Percentiles rank a stretch among this genome's conserved stretches.
Conservation (phyloP, 2,329 filamentous ascomycete species). For the Seiridium unicorne region DNA sequence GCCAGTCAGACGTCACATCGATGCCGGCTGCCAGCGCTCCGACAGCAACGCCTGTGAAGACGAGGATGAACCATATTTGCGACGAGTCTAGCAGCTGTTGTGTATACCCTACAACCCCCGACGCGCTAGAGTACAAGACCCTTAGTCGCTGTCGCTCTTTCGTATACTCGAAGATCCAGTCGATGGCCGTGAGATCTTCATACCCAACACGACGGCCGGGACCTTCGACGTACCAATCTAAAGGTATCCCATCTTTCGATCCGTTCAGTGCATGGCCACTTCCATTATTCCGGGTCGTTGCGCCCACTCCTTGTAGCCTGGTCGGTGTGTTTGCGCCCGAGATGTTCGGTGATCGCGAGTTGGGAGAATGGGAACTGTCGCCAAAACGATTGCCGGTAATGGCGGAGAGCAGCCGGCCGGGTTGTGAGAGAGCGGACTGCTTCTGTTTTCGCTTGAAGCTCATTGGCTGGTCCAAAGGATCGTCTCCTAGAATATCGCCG, state of each 20-base stretch:
- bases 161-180: constrained; percentile 99
- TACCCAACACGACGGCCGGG: constrained; percentile 89
- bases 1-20: constrained; percentile 88
- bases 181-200: constrained; percentile 94
- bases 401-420: constrained; percentile 47
- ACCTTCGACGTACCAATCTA: constrained; percentile 89
- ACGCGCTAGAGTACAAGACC: constrained; percentile 67
- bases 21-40: constrained; percentile 85
- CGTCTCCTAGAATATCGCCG: constrained; percentile 47
- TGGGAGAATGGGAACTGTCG: constrained; percentile 5
- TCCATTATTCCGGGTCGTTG: constrained; percentile 12
- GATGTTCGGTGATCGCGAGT: constrained; percentile 15
- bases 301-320: constrained; percentile 16
- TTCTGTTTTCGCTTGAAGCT: constrained; percentile 73
- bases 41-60: constrained; percentile 80
- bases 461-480: constrained; percentile 55
- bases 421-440: constrained; percentile 39
- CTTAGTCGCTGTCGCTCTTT: constrained; percentile 89
- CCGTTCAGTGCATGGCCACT: constrained; percentile 10
- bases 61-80: constrained; percentile 87
- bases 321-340: constrained; percentile 24
- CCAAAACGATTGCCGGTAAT: constrained; percentile 37
- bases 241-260: constrained; percentile 46
- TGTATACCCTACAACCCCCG: constrained; percentile 70
- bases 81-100: constrained; percentile 77